Evolutionary conservation across 2,329 filamentous ascomycete genomes (phyloP), one percentile per base, ranked within the genome.

Genomic region (Drechslerella dactyloides): DNA sequence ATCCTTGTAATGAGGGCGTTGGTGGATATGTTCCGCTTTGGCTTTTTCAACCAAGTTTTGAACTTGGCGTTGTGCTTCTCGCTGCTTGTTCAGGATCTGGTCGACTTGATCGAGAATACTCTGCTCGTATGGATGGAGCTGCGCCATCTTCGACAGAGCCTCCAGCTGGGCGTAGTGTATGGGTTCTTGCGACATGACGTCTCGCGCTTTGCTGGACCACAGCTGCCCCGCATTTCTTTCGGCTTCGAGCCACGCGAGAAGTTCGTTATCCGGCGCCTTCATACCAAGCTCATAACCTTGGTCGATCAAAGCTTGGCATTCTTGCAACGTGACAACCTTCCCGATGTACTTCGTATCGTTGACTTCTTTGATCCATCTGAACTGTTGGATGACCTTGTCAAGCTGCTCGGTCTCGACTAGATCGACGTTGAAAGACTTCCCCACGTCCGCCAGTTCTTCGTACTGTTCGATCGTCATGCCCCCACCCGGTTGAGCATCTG

Each of bases 121-220:
- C 2, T 87, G 82, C 0, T 93, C 0, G 94, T 93, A 17, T 97
- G 83, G 3, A 85, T 84, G 35, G 87, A 84, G 27, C 79, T 70
- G 83, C 0, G 93, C 93, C 80, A 97, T 93, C 55, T 87, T 86
- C 0, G 92, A 96, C 4, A 99, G 83, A 0, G 93, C 91, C 79
- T 97, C 94, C 0, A 99, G 85, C 78, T 99, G 94, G 59, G 93
- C 90, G 77, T 96, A 97, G 80, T 97, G 92, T 10, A 97, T 89
- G 46, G 89, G 84, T 77, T 97, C 93, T 7, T 92, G 92, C n/a
- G 87, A 85, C 81, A 97, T 96, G 59, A 99, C 83, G 78, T 99
- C 93, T 76, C 90, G 90, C 1, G 92, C 93, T 80, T 97, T 97
- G 53, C 86, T 84, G 81, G 97, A 94, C 94, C 94, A 99, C 51